Evolutionary conservation across 352 stramenopile genomes (phyloP).

Genomic region (Pythium volutum): DNA sequence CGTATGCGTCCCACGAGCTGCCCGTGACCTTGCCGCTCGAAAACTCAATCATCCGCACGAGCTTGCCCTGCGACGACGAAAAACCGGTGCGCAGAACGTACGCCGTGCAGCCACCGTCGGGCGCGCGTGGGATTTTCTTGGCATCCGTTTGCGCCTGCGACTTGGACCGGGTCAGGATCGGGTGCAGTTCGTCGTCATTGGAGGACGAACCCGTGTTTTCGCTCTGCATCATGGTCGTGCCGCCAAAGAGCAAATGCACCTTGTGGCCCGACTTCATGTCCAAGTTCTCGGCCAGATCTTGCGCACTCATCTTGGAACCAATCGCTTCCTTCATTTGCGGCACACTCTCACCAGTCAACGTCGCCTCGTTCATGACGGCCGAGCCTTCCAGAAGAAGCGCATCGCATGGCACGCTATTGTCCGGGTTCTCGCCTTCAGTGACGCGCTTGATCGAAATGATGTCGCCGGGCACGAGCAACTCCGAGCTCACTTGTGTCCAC

Average conservation of each 20-base stretch:
- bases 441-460: slow-evolving; percentile 91
- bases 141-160: slow-evolving; percentile 24
- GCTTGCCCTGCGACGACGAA: slow-evolving; percentile 95
- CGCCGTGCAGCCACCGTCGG: slow-evolving; percentile 90
- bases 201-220: slow-evolving; percentile 35
- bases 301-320: slow-evolving; percentile 60
- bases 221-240: slow-evolving; percentile 90
- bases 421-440: slow-evolving; percentile 64
- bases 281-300: slow-evolving; percentile 67
- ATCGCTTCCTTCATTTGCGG: slow-evolving; percentile 97
- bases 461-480: slow-evolving; percentile 91
- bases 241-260: slow-evolving; percentile 92
- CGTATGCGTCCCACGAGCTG: slow-evolving; percentile 94
- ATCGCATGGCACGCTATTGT: slow-evolving; percentile 94
- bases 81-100: slow-evolving; percentile 98
- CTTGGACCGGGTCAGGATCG: slow-evolving; percentile 21
- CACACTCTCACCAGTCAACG: slow-evolving; percentile 98
- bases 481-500: slow-evolving; percentile 84
- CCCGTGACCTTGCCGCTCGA: slow-evolving; percentile 95
- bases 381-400: slow-evolving; percentile 93
- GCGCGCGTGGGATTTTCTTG: slow-evolving; percentile 59
- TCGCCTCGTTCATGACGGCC: slow-evolving; percentile 98
- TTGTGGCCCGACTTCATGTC: slow-evolving; percentile 89
- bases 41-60: slow-evolving; percentile 99
- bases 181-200: slow-evolving; percentile 15